Evolutionary conservation across 2,329 filamentous ascomycete genomes (phyloP).

Genomic region (Fusarium humuli): DNA sequence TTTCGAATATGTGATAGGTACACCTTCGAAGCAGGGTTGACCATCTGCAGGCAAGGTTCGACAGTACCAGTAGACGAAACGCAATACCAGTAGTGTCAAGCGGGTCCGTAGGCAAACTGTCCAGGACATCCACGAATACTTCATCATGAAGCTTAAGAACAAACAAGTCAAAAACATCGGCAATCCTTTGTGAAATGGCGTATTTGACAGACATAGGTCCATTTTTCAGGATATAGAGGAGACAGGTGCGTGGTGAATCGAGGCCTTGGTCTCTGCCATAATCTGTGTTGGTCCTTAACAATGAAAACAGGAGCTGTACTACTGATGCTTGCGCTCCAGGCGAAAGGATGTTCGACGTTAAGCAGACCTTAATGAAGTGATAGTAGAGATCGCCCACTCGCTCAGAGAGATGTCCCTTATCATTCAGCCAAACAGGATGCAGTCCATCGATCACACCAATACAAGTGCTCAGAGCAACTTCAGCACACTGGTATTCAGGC

Average conservation of each 20-base stretch:
- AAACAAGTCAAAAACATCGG: conserved; percentile 82
- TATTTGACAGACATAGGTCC: conserved; percentile 80
- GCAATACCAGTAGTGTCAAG: conserved; percentile 85
- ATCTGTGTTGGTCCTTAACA: conserved; percentile 74
- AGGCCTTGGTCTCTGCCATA: conserved; percentile 72
- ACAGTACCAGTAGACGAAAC: conserved; percentile 80
- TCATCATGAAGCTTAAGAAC: conserved; percentile 85
- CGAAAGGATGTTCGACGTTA: conserved; percentile 78
- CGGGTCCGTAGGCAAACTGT: conserved; percentile 78
- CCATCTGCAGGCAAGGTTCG: conserved; percentile 83
- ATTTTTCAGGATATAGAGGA: conserved; percentile 77
- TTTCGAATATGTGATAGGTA: conserved; percentile 95
- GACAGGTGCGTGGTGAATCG: conserved; percentile 72
- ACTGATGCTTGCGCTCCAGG: conserved; percentile 74
- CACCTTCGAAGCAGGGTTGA: conserved; percentile 86
- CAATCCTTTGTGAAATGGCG: conserved; percentile 75
- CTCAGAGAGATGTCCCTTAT: conserved; percentile 69
- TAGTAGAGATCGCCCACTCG: conserved; percentile 81
- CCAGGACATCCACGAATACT: conserved; percentile 86
- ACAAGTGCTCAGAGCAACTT: conserved; percentile 75
- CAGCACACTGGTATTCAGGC: conserved; percentile 76
- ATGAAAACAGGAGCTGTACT: conserved; percentile 73
- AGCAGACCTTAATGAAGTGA: conserved; percentile 76
- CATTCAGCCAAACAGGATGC: conserved; percentile 71
- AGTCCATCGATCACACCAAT: conserved; percentile 76